Evolutionary conservation across 257 asterid genomes (phyloP).

Genomic region (Plantago ovata): DNA sequence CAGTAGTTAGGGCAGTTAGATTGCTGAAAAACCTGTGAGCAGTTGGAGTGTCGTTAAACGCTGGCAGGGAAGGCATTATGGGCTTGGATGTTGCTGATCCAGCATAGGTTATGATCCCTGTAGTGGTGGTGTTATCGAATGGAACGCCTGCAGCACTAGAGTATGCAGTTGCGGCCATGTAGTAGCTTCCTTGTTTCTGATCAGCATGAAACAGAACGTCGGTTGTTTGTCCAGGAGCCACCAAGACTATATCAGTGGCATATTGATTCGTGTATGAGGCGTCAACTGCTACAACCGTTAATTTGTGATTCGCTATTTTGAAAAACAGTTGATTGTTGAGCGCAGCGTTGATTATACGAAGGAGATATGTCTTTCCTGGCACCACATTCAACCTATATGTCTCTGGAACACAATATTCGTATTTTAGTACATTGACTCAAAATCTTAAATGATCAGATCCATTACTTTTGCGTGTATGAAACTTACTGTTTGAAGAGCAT

Average conservation of each 20-base stretch:
- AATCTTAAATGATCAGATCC: background rate
- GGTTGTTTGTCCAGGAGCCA: slow-evolving; percentile 66
- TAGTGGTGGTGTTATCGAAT: slow-evolving; percentile 47
- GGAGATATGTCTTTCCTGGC: slow-evolving; percentile 55
- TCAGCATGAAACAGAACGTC: slow-evolving; percentile 57
- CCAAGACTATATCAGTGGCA: slow-evolving; percentile 51
- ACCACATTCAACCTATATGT: slow-evolving; percentile 39
- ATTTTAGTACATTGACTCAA: no score
- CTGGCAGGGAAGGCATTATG: slow-evolving; percentile 54
- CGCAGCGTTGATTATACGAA: slow-evolving; percentile 75
- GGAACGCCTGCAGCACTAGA: slow-evolving; percentile 25
- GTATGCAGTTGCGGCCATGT: slow-evolving; percentile 69
- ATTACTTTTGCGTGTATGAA: background rate
- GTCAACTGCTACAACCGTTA: slow-evolving; percentile 57
- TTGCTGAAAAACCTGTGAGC: slow-evolving; percentile 50
- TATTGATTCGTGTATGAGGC: slow-evolving; percentile 69
- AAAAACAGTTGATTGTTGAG: slow-evolving; percentile 51
- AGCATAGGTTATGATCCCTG: slow-evolving; percentile 45
- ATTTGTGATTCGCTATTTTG: slow-evolving; percentile 60
- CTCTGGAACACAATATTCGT: slow-evolving; percentile 23
- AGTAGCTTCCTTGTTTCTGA: slow-evolving; percentile 43
- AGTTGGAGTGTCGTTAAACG: slow-evolving; percentile 63
- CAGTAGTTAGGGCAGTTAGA: slow-evolving; percentile 43
- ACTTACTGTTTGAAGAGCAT: slow-evolving; percentile 55
- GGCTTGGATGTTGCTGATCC: slow-evolving; percentile 33